Evolutionary conservation across 345 rosid genomes (phyloP).

Genomic region (Cardamine occulta): DNA sequence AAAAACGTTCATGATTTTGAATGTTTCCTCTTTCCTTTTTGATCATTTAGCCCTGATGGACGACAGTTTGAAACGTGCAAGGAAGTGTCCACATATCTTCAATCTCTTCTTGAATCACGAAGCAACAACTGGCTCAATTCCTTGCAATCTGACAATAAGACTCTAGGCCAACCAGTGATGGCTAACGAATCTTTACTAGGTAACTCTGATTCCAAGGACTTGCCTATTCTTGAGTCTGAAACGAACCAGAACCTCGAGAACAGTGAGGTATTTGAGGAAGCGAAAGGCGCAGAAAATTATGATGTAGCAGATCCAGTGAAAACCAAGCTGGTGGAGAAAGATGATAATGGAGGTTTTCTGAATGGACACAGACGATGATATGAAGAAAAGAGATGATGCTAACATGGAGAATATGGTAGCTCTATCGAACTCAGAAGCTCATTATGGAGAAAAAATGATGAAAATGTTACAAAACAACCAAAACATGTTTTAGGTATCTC

Average conservation of each 20-base stretch:
- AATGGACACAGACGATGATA: slow-evolving; percentile 1
- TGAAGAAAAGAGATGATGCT: slow-evolving; percentile 11
- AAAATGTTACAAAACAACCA: not conserved
- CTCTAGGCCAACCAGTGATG: slow-evolving; percentile 9
- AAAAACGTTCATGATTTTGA: too few relatives aligned
- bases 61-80: slow-evolving; percentile 74
- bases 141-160: slow-evolving; percentile 37
- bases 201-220: slow-evolving; percentile 13
- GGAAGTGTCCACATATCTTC: slow-evolving; percentile 64
- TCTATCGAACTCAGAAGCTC: slow-evolving; percentile 39
- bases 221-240: not conserved
- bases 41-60: slow-evolving; percentile 68
- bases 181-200: slow-evolving; percentile 17
- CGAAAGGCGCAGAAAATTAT: slow-evolving; percentile 4
- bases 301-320: slow-evolving; percentile 16
- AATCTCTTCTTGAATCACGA: slow-evolving; percentile 41
- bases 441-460: slow-evolving; percentile 49
- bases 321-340: slow-evolving; percentile 16
- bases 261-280: slow-evolving; percentile 21
- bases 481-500: slow-evolving; percentile 13
- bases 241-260: not conserved
- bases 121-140: slow-evolving; percentile 42
- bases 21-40: not conserved
- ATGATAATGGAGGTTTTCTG: not conserved
- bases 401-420: slow-evolving; percentile 40